Conservation (phyloP, 1,139 yeast genomes). For the Yamadazyma jaroonii region DNA sequence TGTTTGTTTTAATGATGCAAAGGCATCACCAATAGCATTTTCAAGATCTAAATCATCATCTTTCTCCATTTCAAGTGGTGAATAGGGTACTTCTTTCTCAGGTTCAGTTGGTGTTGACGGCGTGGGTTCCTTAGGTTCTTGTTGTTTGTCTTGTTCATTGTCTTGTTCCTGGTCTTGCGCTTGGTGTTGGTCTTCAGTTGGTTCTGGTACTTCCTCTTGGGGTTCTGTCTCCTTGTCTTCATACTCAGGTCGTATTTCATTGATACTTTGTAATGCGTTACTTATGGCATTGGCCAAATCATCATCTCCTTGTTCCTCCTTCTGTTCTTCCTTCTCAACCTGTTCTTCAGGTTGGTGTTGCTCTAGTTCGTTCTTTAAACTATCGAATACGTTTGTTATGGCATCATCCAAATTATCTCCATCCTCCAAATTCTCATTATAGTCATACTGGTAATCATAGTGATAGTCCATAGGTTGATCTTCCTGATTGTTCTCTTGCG, state of each 20-base stretch:
- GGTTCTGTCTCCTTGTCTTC: neutral
- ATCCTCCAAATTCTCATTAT: slow-evolving; percentile 9
- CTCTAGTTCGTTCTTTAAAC: slow-evolving; percentile 7
- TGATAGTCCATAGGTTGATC: neutral
- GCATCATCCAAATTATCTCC: slow-evolving; percentile 27
- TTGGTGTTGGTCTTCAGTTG: neutral
- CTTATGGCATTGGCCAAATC: slow-evolving; percentile 16
- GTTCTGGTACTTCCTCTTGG: slow-evolving; percentile 4
- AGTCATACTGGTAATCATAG: slow-evolving; percentile 2
- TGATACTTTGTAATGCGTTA: slow-evolving; percentile 16
- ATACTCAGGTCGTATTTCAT: slow-evolving; percentile 10
- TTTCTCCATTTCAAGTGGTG: slow-evolving; percentile 16
- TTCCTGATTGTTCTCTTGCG: neutral
- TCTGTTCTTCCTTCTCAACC: slow-evolving; percentile 5
- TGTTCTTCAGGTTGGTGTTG: slow-evolving; percentile 1
- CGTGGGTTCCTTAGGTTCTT: slow-evolving; percentile 2
- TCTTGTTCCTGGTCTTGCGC: slow-evolving; percentile 2
- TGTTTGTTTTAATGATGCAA: slow-evolving; percentile 22
- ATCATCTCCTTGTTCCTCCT: slow-evolving; percentile 16
- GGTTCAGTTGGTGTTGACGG: neutral
- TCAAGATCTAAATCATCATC: slow-evolving; percentile 25
- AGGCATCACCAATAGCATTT: slow-evolving; percentile 34
- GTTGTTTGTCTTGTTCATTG: slow-evolving; percentile 3
- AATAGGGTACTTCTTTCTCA: slow-evolving; percentile 5
- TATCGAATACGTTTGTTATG: slow-evolving; percentile 27